These are phyloP conservation scores for Chionographis japonica DNA, from an alignment of 106 monocot genomes.

Conservation along the genomic window DNA sequence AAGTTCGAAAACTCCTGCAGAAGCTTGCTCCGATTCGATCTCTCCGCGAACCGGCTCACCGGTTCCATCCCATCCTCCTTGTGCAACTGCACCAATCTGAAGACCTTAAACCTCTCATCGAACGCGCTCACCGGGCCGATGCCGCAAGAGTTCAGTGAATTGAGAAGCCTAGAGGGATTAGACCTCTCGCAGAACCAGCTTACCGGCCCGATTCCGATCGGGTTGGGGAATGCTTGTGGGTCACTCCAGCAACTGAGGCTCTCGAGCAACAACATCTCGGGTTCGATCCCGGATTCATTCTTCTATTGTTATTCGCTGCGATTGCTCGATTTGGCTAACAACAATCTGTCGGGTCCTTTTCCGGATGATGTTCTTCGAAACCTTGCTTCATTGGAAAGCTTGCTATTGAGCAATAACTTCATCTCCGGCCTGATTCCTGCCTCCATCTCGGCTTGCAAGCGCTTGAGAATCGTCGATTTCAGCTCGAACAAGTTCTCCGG, in stretches of 20 bases:
- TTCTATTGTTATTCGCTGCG: constrained; percentile 44
- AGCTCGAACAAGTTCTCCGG: constrained; percentile 63
- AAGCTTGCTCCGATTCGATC: constrained; percentile 44
- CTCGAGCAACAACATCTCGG: constrained; percentile 53
- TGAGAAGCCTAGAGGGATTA: constrained; percentile 48
- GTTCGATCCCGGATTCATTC: constrained; percentile 34
- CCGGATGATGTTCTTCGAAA: constrained; percentile 25
- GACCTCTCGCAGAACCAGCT: constrained; percentile 60
- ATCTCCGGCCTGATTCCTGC: constrained; percentile 57
- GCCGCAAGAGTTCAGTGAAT: constrained; percentile 28
- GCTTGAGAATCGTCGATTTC: constrained; percentile 55
- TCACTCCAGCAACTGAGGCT: constrained; percentile 41
- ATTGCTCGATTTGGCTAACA: constrained; percentile 58
- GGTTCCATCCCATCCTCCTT: constrained; percentile 39
- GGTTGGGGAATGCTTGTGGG: constrained; percentile 39
- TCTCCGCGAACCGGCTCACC: constrained; percentile 44
- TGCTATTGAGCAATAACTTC: constrained; percentile 66
- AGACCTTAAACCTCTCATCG: constrained; percentile 56
- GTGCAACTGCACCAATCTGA: constrained; percentile 47
- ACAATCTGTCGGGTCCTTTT: constrained; percentile 50
- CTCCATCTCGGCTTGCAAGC: constrained; percentile 37
- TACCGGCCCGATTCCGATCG: constrained; percentile 34
- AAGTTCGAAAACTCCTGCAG: constrained; percentile 32
- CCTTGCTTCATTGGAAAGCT: constrained; percentile 38
- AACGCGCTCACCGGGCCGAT: constrained; percentile 64